Percentiles rank a stretch among this genome's conserved stretches.
Evolutionary conservation across 140 eudicot genomes (phyloP).

Genomic region (Flaveria floridana): DNA sequence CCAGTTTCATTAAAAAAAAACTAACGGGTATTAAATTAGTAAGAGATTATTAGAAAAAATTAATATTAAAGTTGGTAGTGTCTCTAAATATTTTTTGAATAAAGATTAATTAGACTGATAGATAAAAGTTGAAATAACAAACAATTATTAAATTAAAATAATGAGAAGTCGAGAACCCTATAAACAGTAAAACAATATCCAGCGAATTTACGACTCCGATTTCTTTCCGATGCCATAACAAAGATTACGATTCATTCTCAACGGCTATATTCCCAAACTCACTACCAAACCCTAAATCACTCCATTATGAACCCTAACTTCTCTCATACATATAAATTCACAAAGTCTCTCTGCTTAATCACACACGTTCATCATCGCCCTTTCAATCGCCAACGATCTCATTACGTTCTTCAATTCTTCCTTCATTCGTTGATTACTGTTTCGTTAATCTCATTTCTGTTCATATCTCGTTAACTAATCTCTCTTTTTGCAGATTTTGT

Average conservation of each 20-base stretch:
- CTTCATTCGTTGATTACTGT: not conserved
- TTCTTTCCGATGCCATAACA: not conserved
- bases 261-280: not conserved
- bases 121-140: too few species aligned
- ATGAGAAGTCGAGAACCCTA: too few species aligned
- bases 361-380: not conserved
- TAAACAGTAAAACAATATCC: not conserved
- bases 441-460: constrained; percentile 10
- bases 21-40: too few species aligned
- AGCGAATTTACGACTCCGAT: not conserved
- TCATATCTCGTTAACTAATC: not conserved
- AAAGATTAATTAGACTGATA: too few species aligned
- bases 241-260: not conserved
- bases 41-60: too few species aligned
- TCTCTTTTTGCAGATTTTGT: not conserved
- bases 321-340: not conserved
- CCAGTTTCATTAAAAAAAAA: too few species aligned
- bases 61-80: too few species aligned
- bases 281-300: not conserved
- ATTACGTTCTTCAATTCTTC: not conserved
- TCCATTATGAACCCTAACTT: not conserved
- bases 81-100: too few species aligned
- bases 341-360: too few species aligned
- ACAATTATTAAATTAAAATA: too few species aligned
- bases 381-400: not conserved